Evolutionary conservation across 768 basidiomycete genomes (phyloP).

Genomic region (Psilocybe azurescens): DNA sequence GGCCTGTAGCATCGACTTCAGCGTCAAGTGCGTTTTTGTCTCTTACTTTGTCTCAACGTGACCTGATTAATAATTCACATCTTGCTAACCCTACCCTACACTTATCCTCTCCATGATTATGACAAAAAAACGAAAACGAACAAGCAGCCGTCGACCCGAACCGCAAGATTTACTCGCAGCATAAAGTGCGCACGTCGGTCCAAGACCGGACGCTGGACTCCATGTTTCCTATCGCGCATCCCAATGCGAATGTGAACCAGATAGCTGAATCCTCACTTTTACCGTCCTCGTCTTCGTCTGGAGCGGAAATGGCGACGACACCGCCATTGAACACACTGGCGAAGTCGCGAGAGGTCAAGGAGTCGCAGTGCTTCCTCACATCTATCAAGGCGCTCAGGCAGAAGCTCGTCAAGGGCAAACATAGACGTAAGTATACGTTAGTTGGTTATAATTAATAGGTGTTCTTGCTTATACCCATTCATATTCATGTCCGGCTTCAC

Average conservation of each 20-base stretch:
- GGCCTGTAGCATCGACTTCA: conserved; percentile 3
- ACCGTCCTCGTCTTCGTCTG: too few relatives aligned
- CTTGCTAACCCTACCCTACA: too few relatives aligned
- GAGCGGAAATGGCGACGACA: conserved; percentile 1
- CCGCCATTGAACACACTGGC: conserved; percentile 18
- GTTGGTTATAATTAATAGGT: too few relatives aligned
- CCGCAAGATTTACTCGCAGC: conserved; percentile 72
- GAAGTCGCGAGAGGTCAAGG: conserved; percentile 61
- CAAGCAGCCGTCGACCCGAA: conserved; percentile 28
- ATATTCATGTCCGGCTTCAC: too few relatives aligned
- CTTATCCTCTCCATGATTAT: too few relatives aligned
- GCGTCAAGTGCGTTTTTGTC: conserved; percentile 18
- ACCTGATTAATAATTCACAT: too few relatives aligned
- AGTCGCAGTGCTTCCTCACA: conserved; percentile 78
- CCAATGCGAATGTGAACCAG: conserved; percentile 38
- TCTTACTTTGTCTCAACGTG: not conserved
- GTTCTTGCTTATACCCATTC: too few relatives aligned
- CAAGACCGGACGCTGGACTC: conserved; percentile 92
- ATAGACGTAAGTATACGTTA: conserved; percentile 59
- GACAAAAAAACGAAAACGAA: too few relatives aligned
- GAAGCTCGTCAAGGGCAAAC: conserved; percentile 61
- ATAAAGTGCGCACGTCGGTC: conserved; percentile 91
- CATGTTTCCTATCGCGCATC: conserved; percentile 81
- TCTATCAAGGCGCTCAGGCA: conserved; percentile 75
- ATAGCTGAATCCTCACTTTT: not conserved